These are phyloP conservation scores for Trichosporon sp. DNA, from an alignment of 1,284 basidiomycete genomes.

Conservation along the genomic window DNA sequence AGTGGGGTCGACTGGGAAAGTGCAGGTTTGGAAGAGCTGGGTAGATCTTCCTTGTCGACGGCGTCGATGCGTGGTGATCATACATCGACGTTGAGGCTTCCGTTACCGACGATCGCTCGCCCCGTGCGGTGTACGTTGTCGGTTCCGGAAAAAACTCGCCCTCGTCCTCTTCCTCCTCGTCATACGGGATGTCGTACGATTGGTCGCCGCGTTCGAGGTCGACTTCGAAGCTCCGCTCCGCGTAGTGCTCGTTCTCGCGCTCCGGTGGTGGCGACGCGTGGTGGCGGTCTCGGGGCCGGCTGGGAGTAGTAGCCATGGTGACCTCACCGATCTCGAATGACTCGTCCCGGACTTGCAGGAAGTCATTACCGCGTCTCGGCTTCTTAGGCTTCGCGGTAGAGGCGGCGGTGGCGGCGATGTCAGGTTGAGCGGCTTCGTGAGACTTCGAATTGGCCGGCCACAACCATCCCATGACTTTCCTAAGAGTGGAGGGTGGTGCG, in stretches of 20 bases:
- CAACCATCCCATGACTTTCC: neutral
- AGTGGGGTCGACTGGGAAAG: neutral
- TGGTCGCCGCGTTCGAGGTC: neutral
- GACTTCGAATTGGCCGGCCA: neutral
- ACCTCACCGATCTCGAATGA: slow-evolving; percentile 10
- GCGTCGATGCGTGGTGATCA: neutral
- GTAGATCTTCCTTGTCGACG: neutral
- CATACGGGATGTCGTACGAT: neutral
- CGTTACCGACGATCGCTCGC: neutral
- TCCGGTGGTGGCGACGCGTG: neutral
- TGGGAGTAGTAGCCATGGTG: slow-evolving; percentile 14
- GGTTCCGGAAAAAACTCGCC: neutral
- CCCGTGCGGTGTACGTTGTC: neutral
- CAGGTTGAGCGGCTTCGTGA: neutral
- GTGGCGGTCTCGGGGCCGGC: neutral
- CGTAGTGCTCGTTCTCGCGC: neutral
- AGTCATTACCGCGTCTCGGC: neutral
- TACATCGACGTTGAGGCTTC: slow-evolving; percentile 1
- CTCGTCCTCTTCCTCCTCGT: neutral
- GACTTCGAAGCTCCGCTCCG: neutral
- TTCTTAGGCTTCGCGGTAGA: neutral
- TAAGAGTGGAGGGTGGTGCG: neutral
- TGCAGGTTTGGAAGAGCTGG: neutral
- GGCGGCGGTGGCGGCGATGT: no score
- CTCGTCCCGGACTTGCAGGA: slow-evolving; percentile 9